Evolutionary conservation across 345 rosid genomes (phyloP).

Genomic region (Gynandropsis gynandra): DNA sequence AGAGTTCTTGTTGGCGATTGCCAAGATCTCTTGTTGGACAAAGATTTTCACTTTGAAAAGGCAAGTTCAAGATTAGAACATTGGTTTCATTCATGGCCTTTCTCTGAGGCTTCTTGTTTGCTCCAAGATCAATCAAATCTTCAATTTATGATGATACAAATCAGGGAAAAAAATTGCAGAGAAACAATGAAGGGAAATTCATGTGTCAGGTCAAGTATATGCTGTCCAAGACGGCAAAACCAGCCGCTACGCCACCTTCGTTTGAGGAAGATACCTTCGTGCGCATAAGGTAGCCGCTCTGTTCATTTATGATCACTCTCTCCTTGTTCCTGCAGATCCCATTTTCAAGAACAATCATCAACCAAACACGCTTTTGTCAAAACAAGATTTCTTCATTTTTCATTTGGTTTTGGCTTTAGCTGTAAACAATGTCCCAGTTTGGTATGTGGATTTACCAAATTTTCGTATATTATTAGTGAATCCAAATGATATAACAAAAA

Average conservation of each 20-base stretch:
- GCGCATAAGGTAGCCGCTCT: constrained; percentile 82
- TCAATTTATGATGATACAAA: constrained; percentile 10
- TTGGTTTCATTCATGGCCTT: no score
- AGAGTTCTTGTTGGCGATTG: background rate
- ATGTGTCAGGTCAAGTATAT: no score
- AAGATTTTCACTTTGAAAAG: background rate
- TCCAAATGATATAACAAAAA: no score
- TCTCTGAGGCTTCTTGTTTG: no score
- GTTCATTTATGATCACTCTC: constrained; percentile 61
- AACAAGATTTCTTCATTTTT: no score
- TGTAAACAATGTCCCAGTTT: no score
- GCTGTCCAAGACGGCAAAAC: no score
- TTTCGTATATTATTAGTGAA: no score
- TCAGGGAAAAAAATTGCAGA: constrained; percentile 6
- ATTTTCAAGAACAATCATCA: constrained; percentile 6
- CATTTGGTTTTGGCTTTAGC: no score
- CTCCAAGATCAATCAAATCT: constrained; percentile 12
- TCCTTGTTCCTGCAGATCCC: constrained; percentile 69
- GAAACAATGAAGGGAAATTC: no score
- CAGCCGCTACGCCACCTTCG: constrained; percentile 98
- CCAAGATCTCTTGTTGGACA: no score
- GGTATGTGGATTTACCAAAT: no score
- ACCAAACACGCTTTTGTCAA: background rate
- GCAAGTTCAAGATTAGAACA: background rate
- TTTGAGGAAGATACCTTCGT: constrained; percentile 79